Evolutionary conservation across 768 basidiomycete species (phyloP).

Genomic region (Pleurotus salmoneostramineus): DNA sequence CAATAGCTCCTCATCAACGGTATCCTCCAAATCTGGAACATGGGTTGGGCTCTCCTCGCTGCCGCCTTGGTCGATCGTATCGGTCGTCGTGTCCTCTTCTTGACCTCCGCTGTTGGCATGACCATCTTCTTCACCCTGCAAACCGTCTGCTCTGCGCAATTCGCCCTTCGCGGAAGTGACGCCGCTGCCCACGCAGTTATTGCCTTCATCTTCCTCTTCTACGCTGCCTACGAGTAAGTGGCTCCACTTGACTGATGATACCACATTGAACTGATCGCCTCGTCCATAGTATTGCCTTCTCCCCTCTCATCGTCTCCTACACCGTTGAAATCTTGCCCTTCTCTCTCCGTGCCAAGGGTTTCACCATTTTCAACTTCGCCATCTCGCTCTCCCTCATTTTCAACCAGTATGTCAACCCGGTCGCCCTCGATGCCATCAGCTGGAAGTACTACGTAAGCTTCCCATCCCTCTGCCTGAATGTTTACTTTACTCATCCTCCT

Average conservation of each 20-base stretch:
- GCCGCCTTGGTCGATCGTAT: conserved; percentile 59
- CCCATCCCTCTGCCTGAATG: neutral
- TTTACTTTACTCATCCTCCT: neutral
- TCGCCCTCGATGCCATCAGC: conserved; percentile 30
- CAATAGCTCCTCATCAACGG: conserved; percentile 79
- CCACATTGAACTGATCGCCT: neutral
- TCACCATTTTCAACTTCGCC: conserved; percentile 76
- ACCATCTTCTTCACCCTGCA: conserved; percentile 63
- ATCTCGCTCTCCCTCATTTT: conserved; percentile 81
- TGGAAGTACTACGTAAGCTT: conserved; percentile 75
- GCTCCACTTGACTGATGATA: neutral
- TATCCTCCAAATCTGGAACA: conserved; percentile 81
- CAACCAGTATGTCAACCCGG: conserved; percentile 81
- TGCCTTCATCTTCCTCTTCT: conserved; percentile 82
- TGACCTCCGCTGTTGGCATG: conserved; percentile 58
- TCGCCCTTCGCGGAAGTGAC: conserved; percentile 33
- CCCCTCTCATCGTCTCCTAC: conserved; percentile 83
- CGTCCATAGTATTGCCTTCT: conserved; percentile 62
- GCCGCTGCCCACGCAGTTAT: conserved; percentile 69
- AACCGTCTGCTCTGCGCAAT: conserved; percentile 62
- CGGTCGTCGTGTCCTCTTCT: conserved; percentile 70
- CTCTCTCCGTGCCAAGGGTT: conserved; percentile 80
- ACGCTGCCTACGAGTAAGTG: conserved; percentile 68
- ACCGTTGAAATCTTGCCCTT: conserved; percentile 88
- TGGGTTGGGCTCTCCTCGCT: conserved; percentile 55